Evolutionary conservation across 805 yeast species (phyloP).

Genomic region (Ogataea minuta): DNA sequence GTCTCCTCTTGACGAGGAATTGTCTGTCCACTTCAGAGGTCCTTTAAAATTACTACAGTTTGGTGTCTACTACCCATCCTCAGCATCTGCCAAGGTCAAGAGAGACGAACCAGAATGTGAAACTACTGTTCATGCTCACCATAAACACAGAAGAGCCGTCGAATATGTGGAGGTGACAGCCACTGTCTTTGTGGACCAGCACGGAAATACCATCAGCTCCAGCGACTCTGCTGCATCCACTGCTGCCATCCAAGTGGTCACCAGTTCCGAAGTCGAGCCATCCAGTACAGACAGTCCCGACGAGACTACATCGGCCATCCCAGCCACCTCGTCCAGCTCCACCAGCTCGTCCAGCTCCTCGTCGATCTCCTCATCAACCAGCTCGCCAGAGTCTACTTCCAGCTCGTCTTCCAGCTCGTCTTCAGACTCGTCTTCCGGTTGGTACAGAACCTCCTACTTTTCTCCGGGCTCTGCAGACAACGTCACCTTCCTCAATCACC

Average conservation of each 20-base stretch:
- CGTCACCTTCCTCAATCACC: constrained; percentile 78
- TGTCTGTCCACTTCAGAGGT: constrained; percentile 88
- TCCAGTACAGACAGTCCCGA: constrained; percentile 8
- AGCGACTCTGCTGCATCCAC: constrained; percentile 26
- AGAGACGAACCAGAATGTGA: constrained; percentile 44
- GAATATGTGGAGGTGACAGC: constrained; percentile 72
- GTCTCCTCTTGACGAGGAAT: constrained; percentile 82
- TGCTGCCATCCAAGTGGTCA: constrained; percentile 13
- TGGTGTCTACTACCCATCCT: constrained; percentile 80
- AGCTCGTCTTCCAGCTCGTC: constrained; percentile 30
- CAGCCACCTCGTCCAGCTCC: constrained; percentile 27
- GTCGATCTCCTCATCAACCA: constrained; percentile 10
- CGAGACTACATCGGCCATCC: constrained; percentile 12
- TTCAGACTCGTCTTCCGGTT: constrained; percentile 41
- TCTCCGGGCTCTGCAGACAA: constrained; percentile 61
- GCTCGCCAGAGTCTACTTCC: constrained; percentile 46
- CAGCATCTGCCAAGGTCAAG: constrained; percentile 37
- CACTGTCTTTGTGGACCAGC: constrained; percentile 65
- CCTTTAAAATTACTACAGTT: constrained; percentile 78
- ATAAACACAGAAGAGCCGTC: constrained; percentile 59
- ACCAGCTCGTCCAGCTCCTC: constrained; percentile 19
- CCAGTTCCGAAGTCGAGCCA: background rate
- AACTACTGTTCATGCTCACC: constrained; percentile 44
- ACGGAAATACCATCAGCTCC: constrained; percentile 44
- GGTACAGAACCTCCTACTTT: constrained; percentile 79